These are phyloP conservation scores for Phytophthora ramorum DNA, from an alignment of 352 stramenopile species.

Conservation along the genomic window DNA sequence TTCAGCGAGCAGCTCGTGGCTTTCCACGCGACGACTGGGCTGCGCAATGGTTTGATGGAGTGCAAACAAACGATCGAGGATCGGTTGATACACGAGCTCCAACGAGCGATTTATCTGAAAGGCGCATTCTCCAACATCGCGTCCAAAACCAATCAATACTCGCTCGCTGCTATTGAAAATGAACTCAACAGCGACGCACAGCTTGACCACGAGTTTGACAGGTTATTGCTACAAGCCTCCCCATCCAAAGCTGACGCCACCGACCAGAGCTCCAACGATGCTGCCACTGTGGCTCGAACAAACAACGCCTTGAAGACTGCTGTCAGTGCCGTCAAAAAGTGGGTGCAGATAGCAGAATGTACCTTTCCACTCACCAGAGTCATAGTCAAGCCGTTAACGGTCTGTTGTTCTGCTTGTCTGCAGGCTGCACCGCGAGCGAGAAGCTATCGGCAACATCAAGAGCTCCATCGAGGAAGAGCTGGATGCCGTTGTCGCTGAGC, in stretches of 20 bases:
- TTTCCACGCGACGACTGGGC: conserved; percentile 78
- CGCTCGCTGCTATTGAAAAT: conserved; percentile 69
- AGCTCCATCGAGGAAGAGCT: conserved; percentile 74
- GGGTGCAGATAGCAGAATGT: not conserved
- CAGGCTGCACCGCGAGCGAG: conserved; percentile 78
- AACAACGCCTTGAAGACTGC: conserved; percentile 60
- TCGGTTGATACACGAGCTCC: conserved; percentile 73
- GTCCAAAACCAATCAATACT: conserved; percentile 72
- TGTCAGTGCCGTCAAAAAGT: conserved; percentile 78
- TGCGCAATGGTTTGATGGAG: conserved; percentile 85
- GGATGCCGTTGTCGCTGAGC: conserved; percentile 59
- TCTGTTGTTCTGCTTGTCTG: conserved; percentile 15
- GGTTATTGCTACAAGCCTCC: conserved; percentile 45
- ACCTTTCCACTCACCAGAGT: not conserved
- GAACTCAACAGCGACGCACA: conserved; percentile 68
- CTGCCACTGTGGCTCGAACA: conserved; percentile 1
- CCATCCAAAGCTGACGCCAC: conserved; percentile 10
- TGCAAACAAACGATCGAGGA: conserved; percentile 88
- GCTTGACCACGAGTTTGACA: conserved; percentile 73
- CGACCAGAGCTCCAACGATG: not conserved
- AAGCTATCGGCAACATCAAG: conserved; percentile 79
- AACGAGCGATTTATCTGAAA: conserved; percentile 80
- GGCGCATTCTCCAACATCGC: conserved; percentile 65
- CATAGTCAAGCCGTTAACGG: not conserved
- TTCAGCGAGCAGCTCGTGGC: conserved; percentile 82